Conservation (phyloP, 1,284 basidiomycete genomes). For the Cryptococcus hybrid region DNA sequence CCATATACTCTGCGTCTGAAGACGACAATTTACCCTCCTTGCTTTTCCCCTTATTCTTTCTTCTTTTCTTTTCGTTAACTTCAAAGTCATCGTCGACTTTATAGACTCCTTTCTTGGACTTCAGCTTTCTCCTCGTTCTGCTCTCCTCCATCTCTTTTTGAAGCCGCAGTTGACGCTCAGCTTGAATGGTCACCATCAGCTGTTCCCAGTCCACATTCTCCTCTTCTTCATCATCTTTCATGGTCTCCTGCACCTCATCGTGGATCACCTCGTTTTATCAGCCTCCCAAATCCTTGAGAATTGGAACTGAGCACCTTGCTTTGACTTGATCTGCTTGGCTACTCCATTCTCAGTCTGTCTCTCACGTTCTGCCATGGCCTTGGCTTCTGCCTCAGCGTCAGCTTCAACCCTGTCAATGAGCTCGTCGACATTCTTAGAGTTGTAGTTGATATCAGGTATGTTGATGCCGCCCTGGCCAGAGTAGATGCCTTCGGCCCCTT, state of each 20-base stretch:
- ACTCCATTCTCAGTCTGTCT: constrained; percentile 14
- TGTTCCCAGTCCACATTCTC: constrained; percentile 66
- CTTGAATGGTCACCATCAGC: constrained; percentile 39
- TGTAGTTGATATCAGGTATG: constrained; percentile 66
- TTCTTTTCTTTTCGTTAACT: constrained; percentile 1
- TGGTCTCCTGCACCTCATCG: constrained; percentile 58
- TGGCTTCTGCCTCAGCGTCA: constrained; percentile 59
- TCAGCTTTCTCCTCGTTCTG: constrained; percentile 7
- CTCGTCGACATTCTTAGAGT: constrained; percentile 72
- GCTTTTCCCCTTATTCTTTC: constrained; percentile 15
- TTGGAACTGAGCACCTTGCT: constrained; percentile 59
- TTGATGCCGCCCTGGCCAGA: constrained; percentile 53
- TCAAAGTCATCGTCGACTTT: background rate
- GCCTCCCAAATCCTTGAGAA: constrained; percentile 88
- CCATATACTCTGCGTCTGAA: constrained; percentile 22
- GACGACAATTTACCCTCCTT: constrained; percentile 4
- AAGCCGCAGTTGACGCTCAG: constrained; percentile 25
- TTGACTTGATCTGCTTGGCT: constrained; percentile 8
- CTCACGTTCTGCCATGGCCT: constrained; percentile 39
- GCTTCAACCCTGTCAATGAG: constrained; percentile 78
- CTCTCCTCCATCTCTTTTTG: constrained; percentile 12
- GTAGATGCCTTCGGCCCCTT: constrained; percentile 76
- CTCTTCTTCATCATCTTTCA: constrained; percentile 41
- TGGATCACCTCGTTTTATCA: constrained; percentile 68
- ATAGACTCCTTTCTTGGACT: constrained; percentile 1